Base-by-base conservation (phyloP, 805 yeast species). In the Kluyveromyces nonfermentans region DNA sequence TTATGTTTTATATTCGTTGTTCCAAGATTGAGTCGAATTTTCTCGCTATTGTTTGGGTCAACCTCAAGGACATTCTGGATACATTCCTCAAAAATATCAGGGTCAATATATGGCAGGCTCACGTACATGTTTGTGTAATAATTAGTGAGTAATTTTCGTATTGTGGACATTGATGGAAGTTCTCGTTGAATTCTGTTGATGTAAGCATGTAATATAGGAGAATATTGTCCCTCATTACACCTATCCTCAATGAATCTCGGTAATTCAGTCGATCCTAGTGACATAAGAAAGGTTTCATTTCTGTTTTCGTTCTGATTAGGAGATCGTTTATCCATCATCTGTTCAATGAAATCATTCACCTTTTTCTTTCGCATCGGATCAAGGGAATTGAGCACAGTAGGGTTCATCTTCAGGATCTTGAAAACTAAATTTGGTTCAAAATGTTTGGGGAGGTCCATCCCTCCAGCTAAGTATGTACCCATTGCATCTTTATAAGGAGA, bases 181-280 rank as follows among this genome's bases (percentile, higher is more conserved):
- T 19, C 31, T 9, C 19, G 12, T 18, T 39, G 36, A 3, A 39
- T 31, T 19, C 30, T 39, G 16, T 18, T 18, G 10, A 33, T 33
- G 16, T 14, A 33, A 10, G 28, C 35, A 15, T 18, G 42, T 6
- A 39, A 14, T 9, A 33, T 17, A 15, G 35, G 36, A 12, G 42
- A 39, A 32, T 39, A 39, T 19, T 39, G 42, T 19, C 35, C 35
- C 7, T 31, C 16, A 20, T 14, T 15, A 18, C 42, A 39, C 17
- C 16, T 39, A 30, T 39, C 42, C 17, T 39, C 42, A 7, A 39
- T 39, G 16, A 39, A 39, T 12, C 28, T 39, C 14, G 35, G 35
- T 12, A 25, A 9, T 12, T 17, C 22, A 19, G 19, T 39, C 19
- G 30, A 19, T 3, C 17, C 22, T 16, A 39, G n/a, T 14, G 36